Conservation (phyloP, 768 basidiomycete genomes). For the Gymnopilus junonius region DNA sequence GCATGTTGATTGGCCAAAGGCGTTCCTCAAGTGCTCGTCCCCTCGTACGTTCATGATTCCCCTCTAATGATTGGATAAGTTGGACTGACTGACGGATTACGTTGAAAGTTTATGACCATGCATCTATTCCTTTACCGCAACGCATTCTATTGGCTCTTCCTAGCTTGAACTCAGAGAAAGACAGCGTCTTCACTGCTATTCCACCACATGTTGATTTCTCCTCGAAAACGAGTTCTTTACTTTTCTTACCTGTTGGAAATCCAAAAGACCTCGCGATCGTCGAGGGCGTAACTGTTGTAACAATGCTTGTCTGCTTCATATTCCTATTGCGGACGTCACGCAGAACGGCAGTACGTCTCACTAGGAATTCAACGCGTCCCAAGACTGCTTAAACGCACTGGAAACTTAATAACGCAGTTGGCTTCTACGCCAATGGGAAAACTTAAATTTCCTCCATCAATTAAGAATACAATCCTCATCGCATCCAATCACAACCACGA, state of each 20-base stretch:
- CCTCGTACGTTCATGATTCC: slow-evolving; percentile 23
- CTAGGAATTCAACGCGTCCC: background rate
- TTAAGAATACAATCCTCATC: background rate
- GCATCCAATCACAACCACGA: background rate
- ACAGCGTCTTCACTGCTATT: slow-evolving; percentile 20
- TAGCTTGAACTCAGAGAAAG: slow-evolving; percentile 4
- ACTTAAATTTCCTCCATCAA: background rate
- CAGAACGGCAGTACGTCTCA: slow-evolving; percentile 20
- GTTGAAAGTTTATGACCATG: background rate
- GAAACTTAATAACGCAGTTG: background rate
- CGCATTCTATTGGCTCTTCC: slow-evolving; percentile 15
- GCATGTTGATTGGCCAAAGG: slow-evolving; percentile 39
- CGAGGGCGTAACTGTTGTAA: slow-evolving; percentile 44
- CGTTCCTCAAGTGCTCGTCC: slow-evolving; percentile 42
- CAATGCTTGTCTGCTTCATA: slow-evolving; percentile 42
- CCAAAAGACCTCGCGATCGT: slow-evolving; percentile 40
- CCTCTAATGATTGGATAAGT: no score
- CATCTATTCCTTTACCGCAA: slow-evolving; percentile 1
- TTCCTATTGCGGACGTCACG: slow-evolving; percentile 37
- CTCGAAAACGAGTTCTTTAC: slow-evolving; percentile 16
- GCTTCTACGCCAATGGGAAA: background rate
- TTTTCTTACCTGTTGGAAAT: slow-evolving; percentile 44
- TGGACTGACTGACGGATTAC: background rate
- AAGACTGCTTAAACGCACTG: slow-evolving; percentile 9
- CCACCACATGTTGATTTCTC: slow-evolving; percentile 16